Base-by-base conservation (phyloP, 179 eudicot species). In the Actinidia chinensis region DNA sequence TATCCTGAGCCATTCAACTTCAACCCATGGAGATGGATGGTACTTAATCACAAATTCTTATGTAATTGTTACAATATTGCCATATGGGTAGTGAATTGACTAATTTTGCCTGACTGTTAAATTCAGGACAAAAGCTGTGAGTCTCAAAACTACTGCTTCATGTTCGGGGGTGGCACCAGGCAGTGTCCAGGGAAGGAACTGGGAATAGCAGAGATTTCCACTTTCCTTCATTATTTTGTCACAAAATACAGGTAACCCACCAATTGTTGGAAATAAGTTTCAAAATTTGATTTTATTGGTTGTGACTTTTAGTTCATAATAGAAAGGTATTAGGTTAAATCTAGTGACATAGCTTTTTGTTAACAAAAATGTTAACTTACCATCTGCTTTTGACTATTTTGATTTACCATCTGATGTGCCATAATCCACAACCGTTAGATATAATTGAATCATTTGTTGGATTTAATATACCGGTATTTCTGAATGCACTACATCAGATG, bases 11-110 rank as follows among this genome's bases (percentile, higher is more conserved):
- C 99, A 23, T 78, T 81, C 1, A 77, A 89, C 65, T 95, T 95
- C 80, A 95, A 95, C 76, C 98, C 97, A 3, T 94, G 97, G 98
- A 93, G 99, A 91, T 94, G 99, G 99, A 73, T 95, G 93, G 99
- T 95, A 51, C 73, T 86, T 81, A 47, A 40, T 64, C 36, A 47
- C 8, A 33, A 12, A 22, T 15, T 43, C 11, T 28, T 10, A 23
- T 18, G 28, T 12, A 6, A 13, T 2, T 33, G 9, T 46, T 15
- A 5, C 10, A 10, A 5, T 47, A 5, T 55, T n/a, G 40, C n/a
- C 40, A 1, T 14, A 4, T 12, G 2, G 4, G 8, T 17, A 28
- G 22, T 10, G 3, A 10, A 58, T 20, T 63, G 40, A 71, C 66
- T 70, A 28, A 59, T 17, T 51, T 55, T 25, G 11, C 4, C 10